A percentile compares a stretch with the other conserved stretches of the same genome.
Evolutionary conservation across 2,329 filamentous ascomycete species (phyloP).

Genomic region (Botryosphaeria dothidea): DNA sequence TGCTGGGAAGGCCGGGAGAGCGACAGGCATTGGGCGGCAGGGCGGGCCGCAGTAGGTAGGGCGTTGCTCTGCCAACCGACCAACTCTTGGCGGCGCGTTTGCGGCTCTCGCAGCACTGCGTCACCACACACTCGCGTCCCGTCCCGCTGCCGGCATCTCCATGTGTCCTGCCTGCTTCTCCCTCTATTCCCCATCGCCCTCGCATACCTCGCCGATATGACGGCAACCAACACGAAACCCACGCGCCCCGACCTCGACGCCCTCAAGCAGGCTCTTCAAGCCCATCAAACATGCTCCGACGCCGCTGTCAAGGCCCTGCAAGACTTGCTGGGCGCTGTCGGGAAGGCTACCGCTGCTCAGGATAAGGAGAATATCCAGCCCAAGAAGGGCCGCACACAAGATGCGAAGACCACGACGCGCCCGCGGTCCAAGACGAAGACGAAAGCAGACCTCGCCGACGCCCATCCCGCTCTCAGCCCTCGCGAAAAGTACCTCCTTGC

Average conservation of each 20-base stretch:
- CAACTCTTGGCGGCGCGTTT: neutral
- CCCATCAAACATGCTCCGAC: conserved; percentile 51
- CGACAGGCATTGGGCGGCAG: no score
- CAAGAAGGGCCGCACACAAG: conserved; percentile 22
- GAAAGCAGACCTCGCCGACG: conserved; percentile 25
- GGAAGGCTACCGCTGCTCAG: conserved; percentile 36
- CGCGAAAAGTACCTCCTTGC: conserved; percentile 68
- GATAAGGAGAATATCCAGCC: conserved; percentile 34
- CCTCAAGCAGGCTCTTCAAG: conserved; percentile 50
- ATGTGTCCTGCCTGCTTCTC: neutral
- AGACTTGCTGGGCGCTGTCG: conserved; percentile 41
- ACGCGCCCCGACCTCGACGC: conserved; percentile 50
- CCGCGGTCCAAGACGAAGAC: conserved; percentile 2
- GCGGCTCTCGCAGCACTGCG: neutral
- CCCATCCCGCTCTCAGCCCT: conserved; percentile 43
- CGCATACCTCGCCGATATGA: neutral
- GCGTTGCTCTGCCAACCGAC: conserved; percentile 2
- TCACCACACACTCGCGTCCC: neutral
- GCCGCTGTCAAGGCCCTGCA: conserved; percentile 49
- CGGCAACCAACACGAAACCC: conserved; percentile 10
- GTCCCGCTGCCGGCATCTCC: neutral
- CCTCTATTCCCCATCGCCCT: neutral
- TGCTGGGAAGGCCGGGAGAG: neutral
- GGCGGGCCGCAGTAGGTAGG: neutral
- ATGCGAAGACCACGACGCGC: conserved; percentile 27